These are phyloP conservation scores for Penicillium verhagenii DNA, from an alignment of 495 filamentous ascomycete genomes.

Conservation along the genomic window DNA sequence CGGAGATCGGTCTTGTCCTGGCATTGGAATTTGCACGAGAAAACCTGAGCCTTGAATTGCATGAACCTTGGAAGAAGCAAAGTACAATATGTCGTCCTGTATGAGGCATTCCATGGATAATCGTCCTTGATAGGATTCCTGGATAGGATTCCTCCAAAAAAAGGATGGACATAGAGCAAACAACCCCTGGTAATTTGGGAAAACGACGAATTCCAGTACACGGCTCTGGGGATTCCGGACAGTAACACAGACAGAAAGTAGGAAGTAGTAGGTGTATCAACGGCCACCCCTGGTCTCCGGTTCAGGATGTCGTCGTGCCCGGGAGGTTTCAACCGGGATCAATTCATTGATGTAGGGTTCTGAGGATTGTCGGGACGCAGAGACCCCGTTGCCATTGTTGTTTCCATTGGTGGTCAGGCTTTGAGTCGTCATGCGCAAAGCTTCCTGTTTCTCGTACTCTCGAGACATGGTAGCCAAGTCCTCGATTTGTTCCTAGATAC, in stretches of 20 bases:
- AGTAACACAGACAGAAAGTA: not conserved
- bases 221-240: not conserved
- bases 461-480: constrained; percentile 50
- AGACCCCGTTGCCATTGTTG: constrained; percentile 8
- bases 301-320: constrained; percentile 33
- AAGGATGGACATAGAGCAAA: constrained; percentile 1
- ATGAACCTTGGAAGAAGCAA: not conserved
- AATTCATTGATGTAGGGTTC: constrained; percentile 54
- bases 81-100: not conserved
- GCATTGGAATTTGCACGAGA: too few species aligned
- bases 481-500: constrained; percentile 51
- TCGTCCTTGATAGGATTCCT: not conserved
- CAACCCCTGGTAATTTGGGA: not conserved
- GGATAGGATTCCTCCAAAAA: not conserved
- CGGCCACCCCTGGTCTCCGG: constrained; percentile 30
- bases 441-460: constrained; percentile 53
- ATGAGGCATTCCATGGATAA: not conserved
- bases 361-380: constrained; percentile 19
- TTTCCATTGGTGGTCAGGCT: constrained; percentile 1
- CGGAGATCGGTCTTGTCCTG: too few species aligned
- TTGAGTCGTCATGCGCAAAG: constrained; percentile 46
- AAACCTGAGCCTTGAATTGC: too few species aligned
- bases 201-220: not conserved
- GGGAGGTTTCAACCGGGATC: constrained; percentile 39
- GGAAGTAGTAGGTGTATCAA: constrained; percentile 12